phyloP scores from a whole-genome alignment of 345 rosid species.

The Populus tremula region DNA sequence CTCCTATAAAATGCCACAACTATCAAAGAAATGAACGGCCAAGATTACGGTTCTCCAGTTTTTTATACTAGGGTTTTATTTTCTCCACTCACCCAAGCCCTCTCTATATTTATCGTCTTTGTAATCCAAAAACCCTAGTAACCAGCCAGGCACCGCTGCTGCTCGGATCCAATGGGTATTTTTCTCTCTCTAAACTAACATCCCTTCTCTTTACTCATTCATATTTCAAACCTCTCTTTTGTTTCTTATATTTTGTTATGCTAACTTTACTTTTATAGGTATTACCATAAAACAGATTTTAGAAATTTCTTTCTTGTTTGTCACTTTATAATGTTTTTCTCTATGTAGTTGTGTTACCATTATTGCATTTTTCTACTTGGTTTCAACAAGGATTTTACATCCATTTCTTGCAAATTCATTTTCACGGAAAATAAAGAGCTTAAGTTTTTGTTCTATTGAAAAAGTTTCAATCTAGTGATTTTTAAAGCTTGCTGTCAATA shows the following conservation, averaged over 20 bases:
- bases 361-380: background rate
- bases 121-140: background rate
- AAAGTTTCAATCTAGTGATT: background rate
- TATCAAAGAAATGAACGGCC: conserved; percentile 5
- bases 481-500: background rate
- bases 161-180: conserved; percentile 20
- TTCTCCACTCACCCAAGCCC: background rate
- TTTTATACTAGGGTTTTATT: conserved; percentile 3
- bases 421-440: background rate
- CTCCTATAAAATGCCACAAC: background rate
- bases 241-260: background rate
- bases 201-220: background rate
- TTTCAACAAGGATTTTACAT: background rate
- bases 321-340: background rate
- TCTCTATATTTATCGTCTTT: background rate
- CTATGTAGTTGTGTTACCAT: background rate
- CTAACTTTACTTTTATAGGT: background rate
- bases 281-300: background rate
- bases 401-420: background rate
- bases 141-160: background rate
- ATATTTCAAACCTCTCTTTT: background rate
- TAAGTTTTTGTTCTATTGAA: background rate
- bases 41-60: background rate
- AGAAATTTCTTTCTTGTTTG: background rate
- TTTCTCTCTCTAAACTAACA: background rate